A percentile compares a stretch with the other conserved stretches of the same genome.
phyloP scores from a whole-genome alignment of 169 alveolate species.

The Besnoitia besnoiti region DNA sequence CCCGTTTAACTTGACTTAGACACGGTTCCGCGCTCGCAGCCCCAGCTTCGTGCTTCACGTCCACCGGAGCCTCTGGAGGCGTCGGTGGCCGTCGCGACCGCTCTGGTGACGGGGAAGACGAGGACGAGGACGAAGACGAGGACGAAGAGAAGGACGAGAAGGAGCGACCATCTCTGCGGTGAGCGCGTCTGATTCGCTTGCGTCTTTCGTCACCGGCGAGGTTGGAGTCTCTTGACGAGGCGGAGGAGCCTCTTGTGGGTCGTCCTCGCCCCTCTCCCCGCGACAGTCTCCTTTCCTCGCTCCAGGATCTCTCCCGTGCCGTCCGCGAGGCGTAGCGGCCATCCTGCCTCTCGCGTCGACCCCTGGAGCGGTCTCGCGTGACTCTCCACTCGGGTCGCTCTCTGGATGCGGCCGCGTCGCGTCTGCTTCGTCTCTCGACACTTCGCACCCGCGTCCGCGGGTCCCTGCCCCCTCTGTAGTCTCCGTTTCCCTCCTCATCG shows the following conservation, averaged over 20 bases:
- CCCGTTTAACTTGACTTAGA: neutral
- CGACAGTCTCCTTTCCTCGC: no score
- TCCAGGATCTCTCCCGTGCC: no score
- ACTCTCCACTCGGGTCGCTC: neutral
- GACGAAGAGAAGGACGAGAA: neutral
- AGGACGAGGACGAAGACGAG: constrained; percentile 8
- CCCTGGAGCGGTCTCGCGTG: neutral
- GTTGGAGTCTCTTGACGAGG: no score
- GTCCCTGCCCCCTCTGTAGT: neutral
- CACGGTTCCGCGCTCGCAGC: neutral
- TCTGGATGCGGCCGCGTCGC: neutral
- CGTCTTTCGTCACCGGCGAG: no score
- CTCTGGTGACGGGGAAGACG: neutral
- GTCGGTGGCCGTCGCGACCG: neutral
- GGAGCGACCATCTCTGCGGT: neutral
- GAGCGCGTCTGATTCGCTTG: neutral
- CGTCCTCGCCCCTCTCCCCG: no score
- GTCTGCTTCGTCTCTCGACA: neutral
- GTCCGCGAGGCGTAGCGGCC: no score
- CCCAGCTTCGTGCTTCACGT: neutral
- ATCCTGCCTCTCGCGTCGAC: neutral
- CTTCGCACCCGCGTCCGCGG: neutral
- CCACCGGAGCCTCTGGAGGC: neutral
- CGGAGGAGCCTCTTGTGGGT: no score
- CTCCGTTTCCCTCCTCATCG: neutral